Evolutionary conservation across 352 stramenopile species (phyloP), one percentile per base, ranked within the genome.

Genomic region (Globisporangium barbulae): DNA sequence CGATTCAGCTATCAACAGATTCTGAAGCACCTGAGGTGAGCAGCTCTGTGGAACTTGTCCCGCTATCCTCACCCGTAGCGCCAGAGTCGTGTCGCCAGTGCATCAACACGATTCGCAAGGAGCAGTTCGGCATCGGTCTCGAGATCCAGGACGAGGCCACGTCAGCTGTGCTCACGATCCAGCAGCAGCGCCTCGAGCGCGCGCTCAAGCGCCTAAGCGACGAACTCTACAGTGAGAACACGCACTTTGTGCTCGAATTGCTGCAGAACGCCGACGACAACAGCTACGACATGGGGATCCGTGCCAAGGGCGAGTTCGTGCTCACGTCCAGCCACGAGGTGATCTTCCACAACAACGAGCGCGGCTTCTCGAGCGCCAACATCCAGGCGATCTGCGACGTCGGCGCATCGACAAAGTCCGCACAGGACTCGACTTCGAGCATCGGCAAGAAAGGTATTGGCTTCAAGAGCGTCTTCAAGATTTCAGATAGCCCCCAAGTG

Each of bases 381-480:
- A 80, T 97, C 53, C 81, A 81, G 47, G 87, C 87, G 13, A 91
- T 97, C 49, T 97, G 89, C 58, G 85, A 95, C 47, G 87, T 97
- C 17, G 89, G 89, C 15, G 87, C 85, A 9, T 96, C 89, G 28
- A 96, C 89, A 0, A 96, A 96, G 56, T 69, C 75, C 28, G 25
- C 59, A 2, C 42, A 65, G 39, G 59, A 66, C 54, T 72, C 67
- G 19, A 67, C 67, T 17, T 72, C 59, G 8, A 94, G 86, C 65
- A 97, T 97, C n/a, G 87, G 89, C 33, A 93, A 93, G 63, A 97
- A 97, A 60, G 89, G 89, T 3, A 97, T 97, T 52, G 89, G 87
- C 25, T 97, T 97, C 61, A 97, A 97, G 70, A 95, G 85, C n/a
- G 89, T 97, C 3, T 97, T 97, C 71, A 92, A 93, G 63, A 81